Percentiles rank a stretch among this genome's conserved stretches.
Evolutionary conservation across 106 monocot species (phyloP).

Genomic region (Vanilla planifolia): DNA sequence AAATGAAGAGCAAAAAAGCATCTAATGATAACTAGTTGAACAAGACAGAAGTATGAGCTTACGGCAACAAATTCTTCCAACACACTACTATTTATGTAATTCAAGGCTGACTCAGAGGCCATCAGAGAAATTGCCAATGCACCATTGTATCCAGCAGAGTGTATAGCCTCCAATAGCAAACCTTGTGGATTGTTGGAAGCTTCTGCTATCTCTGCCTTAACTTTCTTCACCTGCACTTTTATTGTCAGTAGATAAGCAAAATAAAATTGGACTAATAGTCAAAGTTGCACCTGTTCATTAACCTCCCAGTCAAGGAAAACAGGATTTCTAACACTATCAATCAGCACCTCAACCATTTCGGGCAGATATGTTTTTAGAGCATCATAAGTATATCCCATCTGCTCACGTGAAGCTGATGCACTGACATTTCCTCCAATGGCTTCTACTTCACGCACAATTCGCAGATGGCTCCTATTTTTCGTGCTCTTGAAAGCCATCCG

Average conservation of each 20-base stretch:
- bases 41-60: slow-evolving; percentile 8
- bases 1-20: neutral
- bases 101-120: slow-evolving; percentile 65
- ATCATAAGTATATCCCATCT: slow-evolving; percentile 84
- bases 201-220: slow-evolving; percentile 64
- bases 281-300: slow-evolving; percentile 58
- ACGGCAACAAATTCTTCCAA: slow-evolving; percentile 78
- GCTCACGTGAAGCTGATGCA: slow-evolving; percentile 80
- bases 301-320: slow-evolving; percentile 88
- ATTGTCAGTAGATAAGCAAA: neutral
- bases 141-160: slow-evolving; percentile 74
- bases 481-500: slow-evolving; percentile 85
- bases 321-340: slow-evolving; percentile 77
- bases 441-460: slow-evolving; percentile 79
- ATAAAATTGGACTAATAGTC: neutral
- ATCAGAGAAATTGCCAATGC: slow-evolving; percentile 71
- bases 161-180: slow-evolving; percentile 72
- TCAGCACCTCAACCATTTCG: slow-evolving; percentile 85
- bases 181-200: slow-evolving; percentile 63
- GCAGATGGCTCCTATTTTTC: slow-evolving; percentile 79
- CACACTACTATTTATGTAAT: slow-evolving; percentile 36
- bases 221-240: slow-evolving; percentile 47
- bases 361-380: slow-evolving; percentile 73
- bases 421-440: slow-evolving; percentile 79
- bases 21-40: neutral